phyloP scores from a whole-genome alignment of 169 alveolate genomes.

The Plasmodium gonderi region DNA sequence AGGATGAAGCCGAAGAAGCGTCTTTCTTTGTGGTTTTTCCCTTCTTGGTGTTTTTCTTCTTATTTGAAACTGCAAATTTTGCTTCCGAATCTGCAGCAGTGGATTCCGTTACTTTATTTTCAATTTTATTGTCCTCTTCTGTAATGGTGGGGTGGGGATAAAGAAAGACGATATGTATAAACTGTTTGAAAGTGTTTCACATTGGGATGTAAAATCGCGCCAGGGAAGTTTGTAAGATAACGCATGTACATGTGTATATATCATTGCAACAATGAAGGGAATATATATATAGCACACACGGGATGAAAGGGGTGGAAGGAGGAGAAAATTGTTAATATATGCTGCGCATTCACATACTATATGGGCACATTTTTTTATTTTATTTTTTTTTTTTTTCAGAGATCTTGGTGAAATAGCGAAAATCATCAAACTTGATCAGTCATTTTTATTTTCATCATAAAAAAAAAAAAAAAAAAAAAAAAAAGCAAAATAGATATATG shows the following conservation, averaged over 20 bases:
- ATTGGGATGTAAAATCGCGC: neutral
- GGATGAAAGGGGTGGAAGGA: too few species aligned
- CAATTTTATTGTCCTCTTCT: constrained; percentile 8
- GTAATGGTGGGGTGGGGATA: neutral
- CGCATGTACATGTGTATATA: neutral
- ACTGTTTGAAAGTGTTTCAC: neutral
- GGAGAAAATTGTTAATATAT: too few species aligned
- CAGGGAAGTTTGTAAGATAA: neutral
- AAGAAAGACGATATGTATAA: neutral
- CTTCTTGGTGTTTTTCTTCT: constrained; percentile 34
- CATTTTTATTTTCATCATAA: constrained; percentile 28
- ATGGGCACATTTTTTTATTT: too few species aligned
- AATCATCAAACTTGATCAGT: constrained; percentile 16
- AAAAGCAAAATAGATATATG: too few species aligned
- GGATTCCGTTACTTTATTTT: constrained; percentile 39
- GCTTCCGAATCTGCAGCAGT: constrained; percentile 70
- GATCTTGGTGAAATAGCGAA: constrained; percentile 70
- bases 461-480: constrained; percentile 12
- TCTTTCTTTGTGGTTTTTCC: constrained; percentile 6
- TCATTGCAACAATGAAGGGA: too few species aligned
- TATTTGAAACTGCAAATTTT: neutral
- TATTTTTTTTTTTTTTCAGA: constrained; percentile 34
- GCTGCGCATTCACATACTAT: too few species aligned
- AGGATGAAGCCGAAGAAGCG: neutral
- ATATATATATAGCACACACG: too few species aligned